Percentiles rank a stretch among this genome's conserved stretches.
Evolutionary conservation across 495 filamentous ascomycete species (phyloP).

Genomic region (Schizothecium vesticola): DNA sequence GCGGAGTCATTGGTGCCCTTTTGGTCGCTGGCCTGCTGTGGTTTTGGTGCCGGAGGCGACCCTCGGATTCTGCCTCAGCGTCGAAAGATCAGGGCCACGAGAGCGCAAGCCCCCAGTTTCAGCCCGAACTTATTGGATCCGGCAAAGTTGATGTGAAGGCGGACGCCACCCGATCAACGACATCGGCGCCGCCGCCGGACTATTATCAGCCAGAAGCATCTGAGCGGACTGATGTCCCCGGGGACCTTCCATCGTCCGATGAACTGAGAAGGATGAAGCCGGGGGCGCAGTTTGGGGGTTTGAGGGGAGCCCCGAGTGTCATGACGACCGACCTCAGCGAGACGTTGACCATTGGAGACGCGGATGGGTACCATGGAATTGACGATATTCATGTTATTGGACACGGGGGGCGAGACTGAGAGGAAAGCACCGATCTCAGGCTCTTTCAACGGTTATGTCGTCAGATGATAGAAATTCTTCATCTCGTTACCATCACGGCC

Average conservation of each 20-base stretch:
- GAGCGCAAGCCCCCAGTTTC: neutral
- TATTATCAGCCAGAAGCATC: neutral
- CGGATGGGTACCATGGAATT: neutral
- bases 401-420: neutral
- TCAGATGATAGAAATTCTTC: neutral
- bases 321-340: slow-evolving; percentile 2
- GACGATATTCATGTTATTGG: slow-evolving; percentile 5
- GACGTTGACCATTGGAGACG: neutral
- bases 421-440: neutral
- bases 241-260: neutral
- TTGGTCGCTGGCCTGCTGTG: neutral
- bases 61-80: neutral
- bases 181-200: no score
- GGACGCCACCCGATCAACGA: neutral
- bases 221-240: neutral
- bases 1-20: neutral
- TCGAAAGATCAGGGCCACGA: neutral
- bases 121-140: neutral
- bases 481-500: neutral
- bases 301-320: neutral
- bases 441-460: neutral
- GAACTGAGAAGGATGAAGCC: neutral
- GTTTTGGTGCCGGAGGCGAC: neutral
- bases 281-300: neutral
- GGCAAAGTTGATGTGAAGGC: neutral